A percentile compares a stretch with the other conserved stretches of the same genome.
Evolutionary conservation across 2,329 filamentous ascomycete species (phyloP).

Genomic region (Aschersonia sp.): DNA sequence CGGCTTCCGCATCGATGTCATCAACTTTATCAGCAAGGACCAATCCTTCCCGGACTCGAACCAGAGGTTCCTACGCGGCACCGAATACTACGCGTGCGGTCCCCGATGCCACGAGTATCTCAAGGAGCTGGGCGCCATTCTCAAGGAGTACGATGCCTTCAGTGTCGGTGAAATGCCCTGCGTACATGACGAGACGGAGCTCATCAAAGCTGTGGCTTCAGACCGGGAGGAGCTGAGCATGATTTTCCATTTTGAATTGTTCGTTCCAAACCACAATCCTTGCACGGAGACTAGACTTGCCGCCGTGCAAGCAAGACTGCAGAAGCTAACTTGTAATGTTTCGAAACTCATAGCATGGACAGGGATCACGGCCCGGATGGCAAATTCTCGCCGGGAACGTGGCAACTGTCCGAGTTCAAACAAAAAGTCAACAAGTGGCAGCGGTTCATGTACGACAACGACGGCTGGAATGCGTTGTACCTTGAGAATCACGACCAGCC

Average conservation of each 20-base stretch:
- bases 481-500: slow-evolving; percentile 54
- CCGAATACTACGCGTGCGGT: slow-evolving; percentile 38
- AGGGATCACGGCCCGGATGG: slow-evolving; percentile 29
- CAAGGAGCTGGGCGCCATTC: slow-evolving; percentile 26
- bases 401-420: slow-evolving; percentile 37
- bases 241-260: slow-evolving; percentile 60
- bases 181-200: slow-evolving; percentile 23
- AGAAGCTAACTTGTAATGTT: no score
- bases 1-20: slow-evolving; percentile 53
- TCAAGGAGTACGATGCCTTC: slow-evolving; percentile 32
- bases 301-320: no score
- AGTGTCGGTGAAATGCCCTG: slow-evolving; percentile 37
- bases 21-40: slow-evolving; percentile 53
- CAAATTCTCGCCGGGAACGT: slow-evolving; percentile 27
- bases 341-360: slow-evolving; percentile 22
- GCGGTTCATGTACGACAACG: slow-evolving; percentile 40
- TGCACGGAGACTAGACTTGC: neutral
- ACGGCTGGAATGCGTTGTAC: slow-evolving; percentile 51
- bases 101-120: slow-evolving; percentile 31
- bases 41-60: slow-evolving; percentile 37
- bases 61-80: slow-evolving; percentile 15
- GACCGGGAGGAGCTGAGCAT: slow-evolving; percentile 49
- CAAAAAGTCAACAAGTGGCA: slow-evolving; percentile 42
- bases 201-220: slow-evolving; percentile 35
- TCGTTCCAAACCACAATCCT: slow-evolving; percentile 7